Evolutionary conservation across 1,284 basidiomycete genomes (phyloP).

Genomic region (Wolfiporia cocos): DNA sequence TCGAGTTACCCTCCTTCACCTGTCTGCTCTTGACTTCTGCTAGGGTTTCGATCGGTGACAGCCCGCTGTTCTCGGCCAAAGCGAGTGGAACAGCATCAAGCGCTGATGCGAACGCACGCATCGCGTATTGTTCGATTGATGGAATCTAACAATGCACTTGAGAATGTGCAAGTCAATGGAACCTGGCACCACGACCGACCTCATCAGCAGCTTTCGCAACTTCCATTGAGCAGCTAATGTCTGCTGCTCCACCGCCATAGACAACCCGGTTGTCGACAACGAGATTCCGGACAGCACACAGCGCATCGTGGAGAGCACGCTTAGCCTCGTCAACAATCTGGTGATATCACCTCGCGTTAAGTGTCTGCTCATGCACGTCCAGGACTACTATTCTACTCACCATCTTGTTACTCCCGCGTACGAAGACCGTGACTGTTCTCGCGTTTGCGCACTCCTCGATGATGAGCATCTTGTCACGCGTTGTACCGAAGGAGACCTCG

Average conservation of each 20-base stretch:
- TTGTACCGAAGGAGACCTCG: constrained; percentile 95
- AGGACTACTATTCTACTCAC: no score
- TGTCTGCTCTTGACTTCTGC: constrained; percentile 93
- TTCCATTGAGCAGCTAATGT: constrained; percentile 92
- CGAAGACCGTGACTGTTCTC: constrained; percentile 95
- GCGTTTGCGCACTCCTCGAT: constrained; percentile 98
- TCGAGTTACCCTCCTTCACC: constrained; percentile 81
- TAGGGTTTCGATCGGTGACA: constrained; percentile 95
- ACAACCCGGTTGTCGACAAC: constrained; percentile 96
- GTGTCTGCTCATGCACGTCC: neutral
- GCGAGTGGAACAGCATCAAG: constrained; percentile 93
- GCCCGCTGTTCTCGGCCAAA: constrained; percentile 94
- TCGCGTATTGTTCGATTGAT: constrained; percentile 98
- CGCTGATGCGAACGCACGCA: constrained; percentile 95
- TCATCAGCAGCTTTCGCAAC: constrained; percentile 94
- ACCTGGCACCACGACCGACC: constrained; percentile 43
- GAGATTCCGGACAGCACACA: constrained; percentile 95
- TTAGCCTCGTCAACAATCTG: constrained; percentile 99
- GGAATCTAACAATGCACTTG: constrained; percentile 59
- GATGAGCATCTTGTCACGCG: constrained; percentile 97
- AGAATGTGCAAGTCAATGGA: neutral
- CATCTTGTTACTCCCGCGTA: constrained; percentile 99
- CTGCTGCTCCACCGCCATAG: constrained; percentile 96
- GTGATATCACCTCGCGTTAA: neutral
- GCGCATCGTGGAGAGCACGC: constrained; percentile 94